Evolutionary conservation across 805 yeast species (phyloP).

Genomic region (Saturnispora mendoncae): DNA sequence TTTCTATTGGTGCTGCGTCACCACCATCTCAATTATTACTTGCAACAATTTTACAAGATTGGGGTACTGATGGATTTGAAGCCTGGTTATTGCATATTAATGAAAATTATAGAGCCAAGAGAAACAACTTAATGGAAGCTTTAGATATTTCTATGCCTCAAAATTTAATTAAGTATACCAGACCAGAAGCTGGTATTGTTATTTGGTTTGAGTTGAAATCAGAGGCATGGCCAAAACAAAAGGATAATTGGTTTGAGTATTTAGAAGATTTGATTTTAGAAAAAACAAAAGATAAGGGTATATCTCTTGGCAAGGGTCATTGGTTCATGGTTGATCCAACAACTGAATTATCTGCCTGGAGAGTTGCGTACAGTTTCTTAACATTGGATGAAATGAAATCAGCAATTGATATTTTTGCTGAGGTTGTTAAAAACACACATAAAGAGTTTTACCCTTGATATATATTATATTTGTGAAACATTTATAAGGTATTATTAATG

Average conservation of each 20-base stretch:
- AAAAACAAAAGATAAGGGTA: conserved; percentile 20
- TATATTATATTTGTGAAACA: too few species aligned
- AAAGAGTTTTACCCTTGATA: neutral
- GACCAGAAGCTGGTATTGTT: conserved; percentile 39
- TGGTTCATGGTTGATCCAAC: conserved; percentile 27
- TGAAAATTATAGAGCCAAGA: conserved; percentile 51
- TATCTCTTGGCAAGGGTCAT: conserved; percentile 27
- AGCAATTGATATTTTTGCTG: conserved; percentile 18
- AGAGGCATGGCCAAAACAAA: conserved; percentile 29
- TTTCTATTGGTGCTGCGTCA: conserved; percentile 64
- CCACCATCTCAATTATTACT: conserved; percentile 62
- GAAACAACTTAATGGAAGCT: conserved; percentile 48
- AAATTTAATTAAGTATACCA: conserved; percentile 34
- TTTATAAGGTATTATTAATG: too few species aligned
- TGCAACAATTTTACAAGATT: conserved; percentile 48
- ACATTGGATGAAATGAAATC: conserved; percentile 18
- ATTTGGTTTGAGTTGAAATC: conserved; percentile 36
- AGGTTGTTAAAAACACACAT: neutral
- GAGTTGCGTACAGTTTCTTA: conserved; percentile 28
- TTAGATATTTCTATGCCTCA: conserved; percentile 40
- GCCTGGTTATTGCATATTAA: conserved; percentile 64
- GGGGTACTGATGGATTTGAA: conserved; percentile 54
- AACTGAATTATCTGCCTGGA: conserved; percentile 21
- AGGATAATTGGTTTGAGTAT: conserved; percentile 30
- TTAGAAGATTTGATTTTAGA: conserved; percentile 24